A percentile compares a stretch with the other conserved stretches of the same genome.
Conservation (phyloP, 2,329 filamentous ascomycete genomes). For the Chrysosporium queenslandicum region DNA sequence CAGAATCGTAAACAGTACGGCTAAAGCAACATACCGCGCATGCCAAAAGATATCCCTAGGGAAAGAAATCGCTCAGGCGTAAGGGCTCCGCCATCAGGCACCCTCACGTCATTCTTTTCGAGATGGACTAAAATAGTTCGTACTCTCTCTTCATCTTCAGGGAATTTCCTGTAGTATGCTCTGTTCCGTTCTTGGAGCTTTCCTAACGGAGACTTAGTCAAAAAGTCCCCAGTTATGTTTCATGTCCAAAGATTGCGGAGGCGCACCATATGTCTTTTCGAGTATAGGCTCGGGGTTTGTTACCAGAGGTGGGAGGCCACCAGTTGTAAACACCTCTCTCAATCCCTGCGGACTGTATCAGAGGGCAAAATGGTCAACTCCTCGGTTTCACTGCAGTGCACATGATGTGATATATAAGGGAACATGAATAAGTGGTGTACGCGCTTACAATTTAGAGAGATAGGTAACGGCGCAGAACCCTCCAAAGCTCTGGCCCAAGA, state of each 20-base stretch:
- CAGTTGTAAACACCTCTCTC: constrained; percentile 72
- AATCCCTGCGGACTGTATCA: constrained; percentile 55
- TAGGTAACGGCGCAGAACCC: constrained; percentile 80
- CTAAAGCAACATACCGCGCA: constrained; percentile 46
- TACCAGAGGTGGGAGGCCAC: constrained; percentile 70
- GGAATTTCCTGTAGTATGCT: constrained; percentile 75
- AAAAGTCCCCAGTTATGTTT: neutral
- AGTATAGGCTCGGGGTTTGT: constrained; percentile 67
- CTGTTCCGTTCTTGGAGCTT: constrained; percentile 63
- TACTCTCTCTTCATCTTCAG: constrained; percentile 63
- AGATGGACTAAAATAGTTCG: constrained; percentile 58
- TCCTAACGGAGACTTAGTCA: constrained; percentile 24
- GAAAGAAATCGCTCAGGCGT: constrained; percentile 66
- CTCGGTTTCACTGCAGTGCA: too few species aligned
- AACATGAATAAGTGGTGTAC: neutral
- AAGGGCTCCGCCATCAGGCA: constrained; percentile 63
- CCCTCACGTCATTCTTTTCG: constrained; percentile 48
- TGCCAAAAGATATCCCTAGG: constrained; percentile 67
- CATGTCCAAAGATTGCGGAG: neutral
- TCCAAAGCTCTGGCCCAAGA: constrained; percentile 86
- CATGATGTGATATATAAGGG: too few species aligned
- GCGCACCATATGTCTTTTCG: constrained; percentile 51
- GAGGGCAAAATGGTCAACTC: neutral
- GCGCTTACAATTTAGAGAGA: constrained; percentile 58
- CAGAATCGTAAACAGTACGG: neutral